A percentile compares a stretch with the other conserved stretches of the same genome.
These are phyloP conservation scores for Pilasporangium apinafurcum DNA, from an alignment of 352 stramenopile genomes.

Conservation along the genomic window DNA sequence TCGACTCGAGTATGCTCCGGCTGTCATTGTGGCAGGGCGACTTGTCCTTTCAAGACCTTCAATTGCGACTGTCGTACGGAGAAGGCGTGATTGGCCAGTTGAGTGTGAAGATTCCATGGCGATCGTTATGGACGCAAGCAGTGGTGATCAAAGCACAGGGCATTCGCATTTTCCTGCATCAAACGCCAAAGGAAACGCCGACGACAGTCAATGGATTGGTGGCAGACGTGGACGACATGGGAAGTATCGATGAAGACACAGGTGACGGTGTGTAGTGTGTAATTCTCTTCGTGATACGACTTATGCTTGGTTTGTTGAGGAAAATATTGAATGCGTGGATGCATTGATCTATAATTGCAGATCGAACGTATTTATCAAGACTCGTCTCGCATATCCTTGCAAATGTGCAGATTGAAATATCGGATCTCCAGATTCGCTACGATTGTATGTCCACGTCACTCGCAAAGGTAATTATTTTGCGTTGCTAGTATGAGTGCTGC, in stretches of 20 bases:
- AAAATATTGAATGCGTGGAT: neutral
- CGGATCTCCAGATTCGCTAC: conserved; percentile 78
- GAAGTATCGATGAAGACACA: conserved; percentile 12
- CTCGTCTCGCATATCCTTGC: conserved; percentile 80
- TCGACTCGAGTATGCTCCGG: conserved; percentile 80
- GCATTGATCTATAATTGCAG: conserved; percentile 7
- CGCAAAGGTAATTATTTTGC: conserved; percentile 38
- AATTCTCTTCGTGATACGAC: neutral
- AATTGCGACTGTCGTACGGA: conserved; percentile 74
- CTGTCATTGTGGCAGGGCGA: conserved; percentile 84
- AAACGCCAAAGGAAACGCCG: conserved; percentile 23
- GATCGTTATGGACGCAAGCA: conserved; percentile 74
- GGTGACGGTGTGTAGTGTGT: conserved; percentile 31
- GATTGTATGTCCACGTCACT: conserved; percentile 62
- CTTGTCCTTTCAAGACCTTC: conserved; percentile 74
- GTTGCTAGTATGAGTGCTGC: neutral
- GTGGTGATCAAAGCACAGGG: conserved; percentile 70
- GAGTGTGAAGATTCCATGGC: conserved; percentile 83
- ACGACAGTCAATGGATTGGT: conserved; percentile 6
- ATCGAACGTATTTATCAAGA: conserved; percentile 78
- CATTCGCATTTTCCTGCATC: conserved; percentile 68
- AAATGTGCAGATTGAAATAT: conserved; percentile 83
- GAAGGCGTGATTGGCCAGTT: conserved; percentile 70
- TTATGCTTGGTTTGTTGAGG: neutral
- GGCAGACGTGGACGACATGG: conserved; percentile 13